Evolutionary conservation across 164 flowering plant species (phyloP).

Genomic region (Liriodendron chinense): DNA sequence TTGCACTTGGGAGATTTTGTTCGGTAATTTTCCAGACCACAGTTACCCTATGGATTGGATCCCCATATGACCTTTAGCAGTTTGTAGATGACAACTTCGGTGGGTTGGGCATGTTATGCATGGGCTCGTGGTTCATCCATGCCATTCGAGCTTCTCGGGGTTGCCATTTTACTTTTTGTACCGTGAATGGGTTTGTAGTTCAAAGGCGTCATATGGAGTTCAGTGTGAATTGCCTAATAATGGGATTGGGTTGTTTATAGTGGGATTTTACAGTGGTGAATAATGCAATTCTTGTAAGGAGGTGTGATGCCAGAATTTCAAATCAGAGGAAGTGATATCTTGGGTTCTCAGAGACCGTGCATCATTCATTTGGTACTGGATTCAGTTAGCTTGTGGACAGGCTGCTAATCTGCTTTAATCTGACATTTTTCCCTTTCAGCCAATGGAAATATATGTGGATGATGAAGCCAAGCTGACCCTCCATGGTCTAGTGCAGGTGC

Average conservation of each 20-base stretch:
- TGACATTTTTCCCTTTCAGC: slow-evolving; percentile 91
- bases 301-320: slow-evolving; percentile 23
- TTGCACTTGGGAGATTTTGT: neutral
- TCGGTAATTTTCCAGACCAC: neutral
- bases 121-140: neutral
- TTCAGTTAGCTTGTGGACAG: slow-evolving; percentile 60
- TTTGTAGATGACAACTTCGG: neutral
- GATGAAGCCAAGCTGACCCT: slow-evolving; percentile 98
- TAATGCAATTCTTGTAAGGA: slow-evolving; percentile 25
- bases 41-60: neutral
- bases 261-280: slow-evolving; percentile 16
- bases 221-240: neutral
- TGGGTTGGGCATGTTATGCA: neutral
- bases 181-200: neutral
- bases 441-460: slow-evolving; percentile 99
- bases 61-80: neutral
- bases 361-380: slow-evolving; percentile 58
- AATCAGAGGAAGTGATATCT: slow-evolving; percentile 3
- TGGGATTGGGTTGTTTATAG: slow-evolving; percentile 9
- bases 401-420: slow-evolving; percentile 59
- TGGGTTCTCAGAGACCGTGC: neutral
- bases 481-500: slow-evolving; percentile 98
- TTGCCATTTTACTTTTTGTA: neutral
- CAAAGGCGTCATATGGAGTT: neutral
- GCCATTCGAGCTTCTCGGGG: neutral